Evolutionary conservation across 2,329 filamentous ascomycete genomes (phyloP).

Genomic region (Albifimbria verrucaria): DNA sequence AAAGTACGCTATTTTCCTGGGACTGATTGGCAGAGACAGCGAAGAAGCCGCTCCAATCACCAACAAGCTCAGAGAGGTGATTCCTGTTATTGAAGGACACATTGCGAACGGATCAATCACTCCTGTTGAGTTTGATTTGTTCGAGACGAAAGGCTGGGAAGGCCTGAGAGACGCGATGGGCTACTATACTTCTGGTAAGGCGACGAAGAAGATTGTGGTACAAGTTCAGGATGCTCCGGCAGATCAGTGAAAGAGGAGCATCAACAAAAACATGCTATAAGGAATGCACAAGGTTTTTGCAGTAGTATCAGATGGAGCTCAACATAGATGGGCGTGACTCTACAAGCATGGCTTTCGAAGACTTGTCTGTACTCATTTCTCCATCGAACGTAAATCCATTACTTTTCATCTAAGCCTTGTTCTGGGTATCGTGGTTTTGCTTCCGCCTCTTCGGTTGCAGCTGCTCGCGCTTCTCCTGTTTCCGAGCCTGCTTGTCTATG

Average conservation of each 20-base stretch:
- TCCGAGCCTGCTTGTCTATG: slow-evolving; percentile 51
- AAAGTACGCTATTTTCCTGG: slow-evolving; percentile 21
- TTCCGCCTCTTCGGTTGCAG: slow-evolving; percentile 40
- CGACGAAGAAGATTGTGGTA: slow-evolving; percentile 23
- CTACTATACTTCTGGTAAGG: slow-evolving; percentile 17
- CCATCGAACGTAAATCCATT: no score
- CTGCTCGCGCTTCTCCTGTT: slow-evolving; percentile 54
- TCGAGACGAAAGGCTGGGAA: slow-evolving; percentile 20
- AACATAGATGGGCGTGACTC: no score
- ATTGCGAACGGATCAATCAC: slow-evolving; percentile 17
- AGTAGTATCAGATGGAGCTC: no score
- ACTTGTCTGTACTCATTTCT: no score
- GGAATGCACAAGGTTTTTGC: neutral
- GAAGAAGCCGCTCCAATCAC: slow-evolving; percentile 9
- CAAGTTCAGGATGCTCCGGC: slow-evolving; percentile 1
- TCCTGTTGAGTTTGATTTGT: slow-evolving; percentile 18
- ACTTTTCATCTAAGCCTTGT: neutral
- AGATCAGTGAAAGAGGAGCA: neutral
- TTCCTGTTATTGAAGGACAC: slow-evolving; percentile 18
- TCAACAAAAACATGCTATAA: no score
- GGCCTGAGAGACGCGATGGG: slow-evolving; percentile 16
- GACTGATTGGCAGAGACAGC: slow-evolving; percentile 16
- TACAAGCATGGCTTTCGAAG: no score
- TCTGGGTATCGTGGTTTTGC: neutral
- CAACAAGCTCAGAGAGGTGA: slow-evolving; percentile 3